Base-by-base conservation (phyloP, 169 alveolate species). In the Plasmodium ovale region DNA sequence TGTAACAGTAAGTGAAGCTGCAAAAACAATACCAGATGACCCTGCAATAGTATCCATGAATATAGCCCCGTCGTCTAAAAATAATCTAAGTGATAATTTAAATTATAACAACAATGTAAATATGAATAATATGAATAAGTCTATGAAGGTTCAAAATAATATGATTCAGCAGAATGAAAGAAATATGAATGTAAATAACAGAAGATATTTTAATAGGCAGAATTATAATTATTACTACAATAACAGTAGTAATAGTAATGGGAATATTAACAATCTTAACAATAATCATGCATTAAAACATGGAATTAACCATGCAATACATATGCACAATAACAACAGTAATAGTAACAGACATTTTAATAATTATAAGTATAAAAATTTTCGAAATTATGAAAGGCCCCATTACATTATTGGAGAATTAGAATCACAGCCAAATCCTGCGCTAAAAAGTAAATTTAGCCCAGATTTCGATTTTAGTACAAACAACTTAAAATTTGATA, bases 1-100 rank as follows among this genome's bases (percentile, higher is more conserved):
- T 88, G 74, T 95, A 42, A 88, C 94, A 12, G 97, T 95, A 1
- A 88, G 94, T 73, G 97, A 95, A 68, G 60, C 94, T 9, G 87
- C 91, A 44, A 87, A 69, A 56, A 72, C 82, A 33, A 89, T 77
- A 60, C 88, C 87, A n/a, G 94, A 90, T 27, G 92, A 87, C 47
- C 90, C 87, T 53, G 88, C 79, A 25, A 79, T 84, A 23, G 93
- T 79, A 19, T 79, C 89, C 25, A 79, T 79, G 89, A 79, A 79
- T 58, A 53, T 79, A 16, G 89, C 89, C 0, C 89, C 89, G 1
- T 64, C 72, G 12, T 49, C 89, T 49, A 79, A 79, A 67, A 79
- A 79, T 65, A 79, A 31, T 51, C 12, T 79, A 42, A 67, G 53
- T 9, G 89, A 79, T 44, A 79, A 65, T 49, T 31, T 79, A 79